These are phyloP conservation scores for Periglandula ipomoeae DNA, from an alignment of 2,329 filamentous ascomycete species.

Conservation along the genomic window DNA sequence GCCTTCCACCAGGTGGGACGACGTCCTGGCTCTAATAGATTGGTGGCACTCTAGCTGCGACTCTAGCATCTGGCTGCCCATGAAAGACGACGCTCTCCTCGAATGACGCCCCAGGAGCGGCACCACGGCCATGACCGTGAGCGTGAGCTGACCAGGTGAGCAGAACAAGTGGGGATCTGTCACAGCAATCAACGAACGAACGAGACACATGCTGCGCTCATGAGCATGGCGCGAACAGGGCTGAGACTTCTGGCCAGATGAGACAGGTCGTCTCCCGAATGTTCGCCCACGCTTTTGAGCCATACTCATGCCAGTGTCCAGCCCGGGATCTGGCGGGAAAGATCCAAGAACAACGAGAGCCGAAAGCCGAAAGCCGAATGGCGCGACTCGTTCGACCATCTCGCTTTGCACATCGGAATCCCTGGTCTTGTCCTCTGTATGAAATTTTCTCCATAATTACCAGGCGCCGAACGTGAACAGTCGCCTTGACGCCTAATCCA, in stretches of 20 bases:
- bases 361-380: no score
- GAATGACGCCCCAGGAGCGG: neutral
- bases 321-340: no score
- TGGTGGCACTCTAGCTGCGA: neutral
- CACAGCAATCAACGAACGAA: no score
- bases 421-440: no score
- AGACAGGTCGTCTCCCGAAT: neutral
- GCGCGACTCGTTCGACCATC: no score
- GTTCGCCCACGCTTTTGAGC: no score
- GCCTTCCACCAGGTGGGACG: neutral
- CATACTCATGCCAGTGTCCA: no score
- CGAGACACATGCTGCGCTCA: neutral
- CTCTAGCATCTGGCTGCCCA: neutral
- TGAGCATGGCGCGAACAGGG: neutral
- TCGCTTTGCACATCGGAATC: no score
- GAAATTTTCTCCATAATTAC: no score
- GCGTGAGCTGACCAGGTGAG: conserved; percentile 1
- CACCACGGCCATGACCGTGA: neutral
- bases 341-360: no score
- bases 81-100: neutral
- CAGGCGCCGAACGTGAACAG: no score
- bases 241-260: neutral
- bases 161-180: neutral
- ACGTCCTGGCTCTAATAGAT: neutral
- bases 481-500: no score